Percentiles rank a stretch among this genome's conserved stretches.
These are phyloP conservation scores for Moricandia arvensis DNA, from an alignment of 345 rosid genomes.

Conservation along the genomic window DNA sequence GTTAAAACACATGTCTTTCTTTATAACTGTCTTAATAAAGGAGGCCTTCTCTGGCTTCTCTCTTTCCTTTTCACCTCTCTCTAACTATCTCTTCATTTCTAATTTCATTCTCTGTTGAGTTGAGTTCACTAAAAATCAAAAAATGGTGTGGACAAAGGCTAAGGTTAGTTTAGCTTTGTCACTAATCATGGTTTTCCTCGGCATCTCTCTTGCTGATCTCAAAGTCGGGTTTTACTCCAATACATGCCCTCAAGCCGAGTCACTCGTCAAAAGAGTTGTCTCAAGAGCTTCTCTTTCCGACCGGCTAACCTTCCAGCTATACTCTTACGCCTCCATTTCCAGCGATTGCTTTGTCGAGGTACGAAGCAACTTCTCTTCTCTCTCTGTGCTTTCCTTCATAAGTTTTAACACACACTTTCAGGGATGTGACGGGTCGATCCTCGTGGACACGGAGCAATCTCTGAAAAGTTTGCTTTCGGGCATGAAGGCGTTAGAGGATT, in stretches of 20 bases:
- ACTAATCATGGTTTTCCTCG: conserved; percentile 20
- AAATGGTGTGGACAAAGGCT: conserved; percentile 29
- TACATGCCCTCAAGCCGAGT: conserved; percentile 68
- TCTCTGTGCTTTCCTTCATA: not conserved
- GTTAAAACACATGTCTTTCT: conserved; percentile 26
- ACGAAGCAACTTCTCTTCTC: conserved; percentile 4
- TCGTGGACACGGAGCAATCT: conserved; percentile 49
- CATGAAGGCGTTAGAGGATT: conserved; percentile 74
- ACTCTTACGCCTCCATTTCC: conserved; percentile 79
- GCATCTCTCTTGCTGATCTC: conserved; percentile 45
- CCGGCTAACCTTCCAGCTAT: conserved; percentile 49
- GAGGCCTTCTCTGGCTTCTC: conserved; percentile 14
- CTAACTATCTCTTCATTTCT: conserved; percentile 1
- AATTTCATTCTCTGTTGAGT: conserved; percentile 13
- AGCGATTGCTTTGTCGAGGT: conserved; percentile 91
- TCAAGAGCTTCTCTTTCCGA: conserved; percentile 41
- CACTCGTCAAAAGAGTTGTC: conserved; percentile 50
- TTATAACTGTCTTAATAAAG: conserved; percentile 5
- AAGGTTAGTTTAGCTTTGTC: conserved; percentile 29
- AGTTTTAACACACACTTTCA: conserved; percentile 12
- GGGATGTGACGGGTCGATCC: conserved; percentile 93
- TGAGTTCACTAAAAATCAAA: conserved; percentile 5
- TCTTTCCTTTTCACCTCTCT: not conserved
- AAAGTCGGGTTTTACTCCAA: conserved; percentile 55
- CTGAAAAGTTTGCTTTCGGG: conserved; percentile 65